Base-by-base conservation (phyloP, 129 eudicot genomes). In the Tagetes erecta region DNA sequence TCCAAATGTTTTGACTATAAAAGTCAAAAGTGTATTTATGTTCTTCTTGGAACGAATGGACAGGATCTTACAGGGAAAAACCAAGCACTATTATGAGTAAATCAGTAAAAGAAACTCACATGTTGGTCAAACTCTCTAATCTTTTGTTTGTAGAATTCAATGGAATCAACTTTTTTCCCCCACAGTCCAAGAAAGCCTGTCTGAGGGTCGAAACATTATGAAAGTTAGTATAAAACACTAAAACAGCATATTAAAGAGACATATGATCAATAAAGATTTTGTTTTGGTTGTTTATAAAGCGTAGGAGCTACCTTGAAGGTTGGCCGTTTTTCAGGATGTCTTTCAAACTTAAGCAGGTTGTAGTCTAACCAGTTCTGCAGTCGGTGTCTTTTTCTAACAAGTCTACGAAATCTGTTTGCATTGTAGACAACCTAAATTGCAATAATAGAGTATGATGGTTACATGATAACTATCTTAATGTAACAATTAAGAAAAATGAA, bases 331-430 rank as follows among this genome's bases (percentile, higher is more conserved):
- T 85, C 87, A 40, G 93, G 93, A 70, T 88, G 67, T 51, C 91
- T 87, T 84, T 95, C 96, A 71, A 76, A 88, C 86, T 88, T 91
- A 45, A 91, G 92, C 67, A 80, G 90, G 81, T 95, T 70, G 78
- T 95, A 95, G 78, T 95, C 99, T 71, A 91, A 86, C 99, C 99
- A 95, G 79, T 91, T 88, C 50, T 91, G 97, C 76, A 95, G 75
- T 69, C 89, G 81, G 53, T 91, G 82, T 82, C 97, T 85, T 84
- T 89, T 83, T 59, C 86, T 81, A 55, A 91, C 87, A 3, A 95
- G 90, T 77, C 77, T 85, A 38, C 88, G 90, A 75, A 95, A 95
- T 83, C 87, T 95, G 83, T 95, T 95, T 64, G 97, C 96, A 79
- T 95, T 78, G 72, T 95, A 95, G 46, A 95, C 99, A 52, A 85